These are phyloP conservation scores for Hypomyces rosellus DNA, from an alignment of 2,329 filamentous ascomycete genomes.

Conservation along the genomic window DNA sequence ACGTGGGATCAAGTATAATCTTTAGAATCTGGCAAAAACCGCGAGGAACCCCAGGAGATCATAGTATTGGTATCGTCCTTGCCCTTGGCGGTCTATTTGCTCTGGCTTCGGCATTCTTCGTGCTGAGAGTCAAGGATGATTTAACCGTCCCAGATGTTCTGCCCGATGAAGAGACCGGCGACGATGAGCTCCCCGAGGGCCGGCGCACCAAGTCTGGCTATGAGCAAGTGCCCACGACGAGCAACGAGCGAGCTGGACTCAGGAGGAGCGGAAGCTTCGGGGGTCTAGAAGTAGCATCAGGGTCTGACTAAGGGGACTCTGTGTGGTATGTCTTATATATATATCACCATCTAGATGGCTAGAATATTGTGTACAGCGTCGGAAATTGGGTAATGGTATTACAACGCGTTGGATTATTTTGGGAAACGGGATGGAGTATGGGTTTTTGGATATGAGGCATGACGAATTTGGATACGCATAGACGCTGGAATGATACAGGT, in stretches of 20 bases:
- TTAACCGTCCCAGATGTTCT: constrained; percentile 33
- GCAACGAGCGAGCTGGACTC: constrained; percentile 1
- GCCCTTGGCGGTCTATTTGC: constrained; percentile 77
- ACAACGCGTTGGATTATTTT: no score
- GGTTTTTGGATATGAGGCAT: no score
- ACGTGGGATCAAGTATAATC: constrained; percentile 73
- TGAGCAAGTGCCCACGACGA: constrained; percentile 34
- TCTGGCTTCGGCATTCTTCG: constrained; percentile 68
- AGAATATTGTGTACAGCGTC: no score
- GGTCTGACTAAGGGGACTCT: not conserved
- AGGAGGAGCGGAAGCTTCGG: constrained; percentile 9
- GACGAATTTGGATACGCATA: no score
- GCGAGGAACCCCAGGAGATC: constrained; percentile 74
- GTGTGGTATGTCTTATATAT: not conserved
- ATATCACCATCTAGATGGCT: not conserved
- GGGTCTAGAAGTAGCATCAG: constrained; percentile 7
- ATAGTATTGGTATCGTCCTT: constrained; percentile 80
- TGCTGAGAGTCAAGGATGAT: constrained; percentile 61
- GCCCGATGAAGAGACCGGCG: constrained; percentile 37
- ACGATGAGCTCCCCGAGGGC: not conserved
- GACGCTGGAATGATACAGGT: no score
- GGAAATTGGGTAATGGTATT: no score
- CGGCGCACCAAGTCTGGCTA: constrained; percentile 32
- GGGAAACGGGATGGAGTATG: no score
- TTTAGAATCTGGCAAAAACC: constrained; percentile 86